phyloP scores from a whole-genome alignment of 768 basidiomycete species.

The Astraeus odoratus region DNA sequence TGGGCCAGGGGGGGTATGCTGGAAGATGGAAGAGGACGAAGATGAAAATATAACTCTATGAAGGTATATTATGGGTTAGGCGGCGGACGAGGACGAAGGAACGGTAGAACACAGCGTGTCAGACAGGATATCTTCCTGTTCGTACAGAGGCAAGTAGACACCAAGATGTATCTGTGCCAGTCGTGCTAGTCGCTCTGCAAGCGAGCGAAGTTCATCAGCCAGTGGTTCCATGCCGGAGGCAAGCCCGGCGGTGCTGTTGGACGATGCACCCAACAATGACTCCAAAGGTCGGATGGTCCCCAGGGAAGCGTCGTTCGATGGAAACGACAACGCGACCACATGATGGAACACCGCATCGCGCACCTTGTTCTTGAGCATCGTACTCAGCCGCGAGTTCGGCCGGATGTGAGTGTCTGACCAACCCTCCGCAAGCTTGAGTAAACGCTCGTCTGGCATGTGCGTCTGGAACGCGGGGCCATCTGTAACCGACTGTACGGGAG shows the following conservation, averaged over 20 bases:
- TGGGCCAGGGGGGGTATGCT: conserved; percentile 19
- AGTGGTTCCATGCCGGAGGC: conserved; percentile 68
- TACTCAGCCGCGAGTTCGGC: conserved; percentile 49
- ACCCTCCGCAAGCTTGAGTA: conserved; percentile 54
- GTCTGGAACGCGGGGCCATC: conserved; percentile 18
- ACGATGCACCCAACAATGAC: conserved; percentile 5
- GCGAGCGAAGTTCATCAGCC: conserved; percentile 52
- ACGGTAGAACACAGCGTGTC: conserved; percentile 5
- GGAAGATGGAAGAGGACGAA: conserved; percentile 6
- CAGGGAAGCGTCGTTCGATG: conserved; percentile 33
- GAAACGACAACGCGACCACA: conserved; percentile 49
- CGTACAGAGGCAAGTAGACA: conserved; percentile 73
- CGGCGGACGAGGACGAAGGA: conserved; percentile 12
- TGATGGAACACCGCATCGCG: conserved; percentile 56
- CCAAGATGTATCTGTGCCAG: conserved; percentile 69
- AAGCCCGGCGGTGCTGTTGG: conserved; percentile 12
- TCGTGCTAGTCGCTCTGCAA: conserved; percentile 66
- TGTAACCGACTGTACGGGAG: no score
- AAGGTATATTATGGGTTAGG: conserved; percentile 14
- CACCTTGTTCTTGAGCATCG: conserved; percentile 55
- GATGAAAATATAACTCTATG: conserved; percentile 4
- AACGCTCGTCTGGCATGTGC: conserved; percentile 40
- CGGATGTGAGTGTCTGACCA: conserved; percentile 71
- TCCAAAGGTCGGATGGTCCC: conserved; percentile 25
- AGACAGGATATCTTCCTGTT: conserved; percentile 43